These are phyloP conservation scores for Clonostachys rosea DNA, from an alignment of 2,329 filamentous ascomycete species.

Conservation along the genomic window DNA sequence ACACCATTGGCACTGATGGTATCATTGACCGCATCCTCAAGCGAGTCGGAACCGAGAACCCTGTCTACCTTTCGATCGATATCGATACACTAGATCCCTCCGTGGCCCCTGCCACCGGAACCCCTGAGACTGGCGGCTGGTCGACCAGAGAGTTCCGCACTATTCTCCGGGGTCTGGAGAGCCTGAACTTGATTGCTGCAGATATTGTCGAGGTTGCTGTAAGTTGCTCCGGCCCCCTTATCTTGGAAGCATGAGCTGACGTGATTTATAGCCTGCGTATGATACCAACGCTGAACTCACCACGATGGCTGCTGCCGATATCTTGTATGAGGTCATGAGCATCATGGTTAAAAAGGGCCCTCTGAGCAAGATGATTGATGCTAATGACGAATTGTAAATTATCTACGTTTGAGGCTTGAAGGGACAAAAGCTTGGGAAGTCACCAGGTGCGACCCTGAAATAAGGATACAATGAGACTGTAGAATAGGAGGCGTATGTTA, in stretches of 20 bases:
- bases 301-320: constrained; percentile 69
- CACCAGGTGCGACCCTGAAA: no score
- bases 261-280: constrained; percentile 49
- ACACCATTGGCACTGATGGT: constrained; percentile 70
- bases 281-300: constrained; percentile 70
- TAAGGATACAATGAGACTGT: no score
- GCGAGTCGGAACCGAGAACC: constrained; percentile 68
- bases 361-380: constrained; percentile 41
- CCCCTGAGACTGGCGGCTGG: constrained; percentile 88
- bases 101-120: constrained; percentile 70
- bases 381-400: constrained; percentile 1
- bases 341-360: constrained; percentile 79
- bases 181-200: constrained; percentile 79
- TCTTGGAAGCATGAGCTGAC: not conserved
- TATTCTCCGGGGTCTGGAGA: constrained; percentile 77
- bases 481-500: no score
- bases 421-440: no score
- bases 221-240: constrained; percentile 3
- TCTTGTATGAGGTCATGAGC: constrained; percentile 73
- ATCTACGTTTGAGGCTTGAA: not conserved
- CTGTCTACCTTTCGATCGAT: constrained; percentile 76
- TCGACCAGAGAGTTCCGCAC: constrained; percentile 83
- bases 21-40: constrained; percentile 67
- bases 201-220: constrained; percentile 70
- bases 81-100: constrained; percentile 81